Percentiles rank a stretch among this genome's conserved stretches.
Evolutionary conservation across 2,329 filamentous ascomycete species (phyloP).

Genomic region (Zymoseptoria pseudotritici): DNA sequence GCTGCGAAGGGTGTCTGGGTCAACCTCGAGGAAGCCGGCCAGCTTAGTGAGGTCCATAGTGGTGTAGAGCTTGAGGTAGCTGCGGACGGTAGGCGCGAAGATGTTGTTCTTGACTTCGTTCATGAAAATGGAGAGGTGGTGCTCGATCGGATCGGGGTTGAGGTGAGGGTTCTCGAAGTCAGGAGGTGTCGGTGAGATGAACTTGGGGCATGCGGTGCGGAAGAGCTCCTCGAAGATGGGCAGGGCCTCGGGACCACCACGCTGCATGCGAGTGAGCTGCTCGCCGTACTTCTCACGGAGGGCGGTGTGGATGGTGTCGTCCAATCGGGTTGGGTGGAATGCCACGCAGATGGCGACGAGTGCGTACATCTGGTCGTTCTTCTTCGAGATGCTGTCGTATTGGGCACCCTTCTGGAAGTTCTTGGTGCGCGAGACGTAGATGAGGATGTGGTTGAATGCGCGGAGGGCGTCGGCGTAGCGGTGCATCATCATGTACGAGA

Average conservation of each 20-base stretch:
- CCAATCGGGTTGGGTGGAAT: constrained; percentile 91
- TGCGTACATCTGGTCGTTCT: constrained; percentile 99
- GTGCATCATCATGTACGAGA: constrained; percentile 99
- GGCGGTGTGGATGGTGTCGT: constrained; percentile 98
- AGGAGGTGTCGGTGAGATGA: constrained; percentile 93
- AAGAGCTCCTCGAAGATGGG: constrained; percentile 98
- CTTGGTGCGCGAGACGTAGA: constrained; percentile 98
- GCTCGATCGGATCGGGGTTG: constrained; percentile 95
- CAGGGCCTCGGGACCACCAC: constrained; percentile 87
- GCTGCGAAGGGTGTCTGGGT: constrained; percentile 89
- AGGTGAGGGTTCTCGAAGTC: constrained; percentile 95
- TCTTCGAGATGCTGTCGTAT: constrained; percentile 98
- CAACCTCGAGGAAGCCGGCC: constrained; percentile 90
- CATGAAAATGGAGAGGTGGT: constrained; percentile 98
- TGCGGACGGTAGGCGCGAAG: constrained; percentile 95
- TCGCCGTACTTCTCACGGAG: constrained; percentile 99
- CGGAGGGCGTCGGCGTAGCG: constrained; percentile 98
- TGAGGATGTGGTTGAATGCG: constrained; percentile 99
- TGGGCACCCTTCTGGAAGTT: constrained; percentile 99
- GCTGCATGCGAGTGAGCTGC: constrained; percentile 93
- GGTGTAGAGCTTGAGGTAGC: constrained; percentile 97
- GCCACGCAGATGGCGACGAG: constrained; percentile 98
- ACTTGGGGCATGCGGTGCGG: constrained; percentile 95
- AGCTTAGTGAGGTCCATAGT: constrained; percentile 99
- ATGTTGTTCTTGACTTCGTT: constrained; percentile 99